These are phyloP conservation scores for Saccharomycopsis microspora DNA, from an alignment of 805 yeast genomes.

Conservation along the genomic window DNA sequence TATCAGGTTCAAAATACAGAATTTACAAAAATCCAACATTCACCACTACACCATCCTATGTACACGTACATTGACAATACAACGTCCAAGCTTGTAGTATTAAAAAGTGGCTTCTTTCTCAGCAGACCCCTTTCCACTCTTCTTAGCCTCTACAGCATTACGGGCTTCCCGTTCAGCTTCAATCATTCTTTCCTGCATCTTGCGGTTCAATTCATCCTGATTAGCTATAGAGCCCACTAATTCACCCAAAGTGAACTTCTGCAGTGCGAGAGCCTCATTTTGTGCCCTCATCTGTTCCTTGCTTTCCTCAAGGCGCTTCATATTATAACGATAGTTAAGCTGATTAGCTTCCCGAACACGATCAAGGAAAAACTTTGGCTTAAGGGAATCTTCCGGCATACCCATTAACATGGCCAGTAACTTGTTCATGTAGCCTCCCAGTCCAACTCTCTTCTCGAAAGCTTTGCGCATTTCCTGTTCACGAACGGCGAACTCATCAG, in stretches of 20 bases:
- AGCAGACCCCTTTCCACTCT: too few species aligned
- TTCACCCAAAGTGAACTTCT: constrained; percentile 57
- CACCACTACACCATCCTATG: too few species aligned
- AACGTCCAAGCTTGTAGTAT: too few species aligned
- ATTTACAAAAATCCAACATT: too few species aligned
- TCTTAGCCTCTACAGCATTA: too few species aligned
- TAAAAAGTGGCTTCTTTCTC: too few species aligned
- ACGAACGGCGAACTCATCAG: constrained; percentile 72
- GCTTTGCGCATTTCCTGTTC: constrained; percentile 31
- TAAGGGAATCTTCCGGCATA: constrained; percentile 29
- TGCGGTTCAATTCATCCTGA: too few species aligned
- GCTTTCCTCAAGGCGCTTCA: constrained; percentile 58
- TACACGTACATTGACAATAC: too few species aligned
- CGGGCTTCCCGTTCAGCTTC: too few species aligned
- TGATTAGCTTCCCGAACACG: constrained; percentile 67
- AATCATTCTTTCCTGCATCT: too few species aligned
- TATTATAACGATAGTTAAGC: constrained; percentile 56
- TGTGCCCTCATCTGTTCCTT: constrained; percentile 34
- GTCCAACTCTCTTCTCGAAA: constrained; percentile 61
- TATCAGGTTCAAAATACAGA: too few species aligned
- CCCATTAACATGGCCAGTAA: constrained; percentile 55
- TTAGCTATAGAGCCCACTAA: constrained; percentile 24
- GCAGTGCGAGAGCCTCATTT: constrained; percentile 51
- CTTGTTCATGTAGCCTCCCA: constrained; percentile 35
- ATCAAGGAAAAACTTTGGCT: constrained; percentile 66